Conservation (phyloP, 2,329 filamentous ascomycete species). For the Macroventuria anomochaeta region DNA sequence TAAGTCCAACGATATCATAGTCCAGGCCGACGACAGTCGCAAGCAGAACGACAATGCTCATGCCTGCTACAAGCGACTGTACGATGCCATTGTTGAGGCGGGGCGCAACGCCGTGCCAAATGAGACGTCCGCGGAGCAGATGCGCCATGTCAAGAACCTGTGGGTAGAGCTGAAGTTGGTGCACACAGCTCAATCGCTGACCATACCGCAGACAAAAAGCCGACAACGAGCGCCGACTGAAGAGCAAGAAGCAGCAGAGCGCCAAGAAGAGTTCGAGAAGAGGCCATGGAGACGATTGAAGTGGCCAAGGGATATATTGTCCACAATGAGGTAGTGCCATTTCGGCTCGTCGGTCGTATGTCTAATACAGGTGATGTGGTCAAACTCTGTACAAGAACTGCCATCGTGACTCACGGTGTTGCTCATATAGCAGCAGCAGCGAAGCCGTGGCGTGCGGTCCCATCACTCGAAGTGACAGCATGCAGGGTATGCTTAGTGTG, state of each 20-base stretch:
- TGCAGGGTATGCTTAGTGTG: conserved; percentile 31
- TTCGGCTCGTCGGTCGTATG: conserved; percentile 5
- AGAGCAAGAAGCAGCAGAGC: conserved; percentile 66
- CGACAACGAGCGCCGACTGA: conserved; percentile 64
- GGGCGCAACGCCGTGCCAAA: conserved; percentile 62
- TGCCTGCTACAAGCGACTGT: conserved; percentile 64
- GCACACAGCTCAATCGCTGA: conserved; percentile 27
- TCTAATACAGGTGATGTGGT: conserved; percentile 29
- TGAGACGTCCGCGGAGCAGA: conserved; percentile 65
- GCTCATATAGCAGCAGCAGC: conserved; percentile 28
- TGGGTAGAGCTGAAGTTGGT: conserved; percentile 41
- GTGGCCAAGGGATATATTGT: conserved; percentile 6
- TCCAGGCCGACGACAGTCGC: conserved; percentile 68
- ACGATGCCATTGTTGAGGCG: conserved; percentile 60
- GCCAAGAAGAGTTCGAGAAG: conserved; percentile 65
- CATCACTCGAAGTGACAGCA: conserved; percentile 22
- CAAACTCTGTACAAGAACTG: conserved; percentile 14
- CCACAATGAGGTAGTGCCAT: conserved; percentile 11
- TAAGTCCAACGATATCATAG: conserved; percentile 61
- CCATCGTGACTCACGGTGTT: conserved; percentile 22
- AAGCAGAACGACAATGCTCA: conserved; percentile 67
- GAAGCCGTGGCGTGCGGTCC: conserved; percentile 25
- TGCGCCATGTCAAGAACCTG: conserved; percentile 61
- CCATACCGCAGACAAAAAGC: conserved; percentile 56
- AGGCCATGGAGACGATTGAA: conserved; percentile 45